These are phyloP conservation scores for Cystobasidium sp. DNA, from an alignment of 1,284 basidiomycete genomes.

Conservation along the genomic window DNA sequence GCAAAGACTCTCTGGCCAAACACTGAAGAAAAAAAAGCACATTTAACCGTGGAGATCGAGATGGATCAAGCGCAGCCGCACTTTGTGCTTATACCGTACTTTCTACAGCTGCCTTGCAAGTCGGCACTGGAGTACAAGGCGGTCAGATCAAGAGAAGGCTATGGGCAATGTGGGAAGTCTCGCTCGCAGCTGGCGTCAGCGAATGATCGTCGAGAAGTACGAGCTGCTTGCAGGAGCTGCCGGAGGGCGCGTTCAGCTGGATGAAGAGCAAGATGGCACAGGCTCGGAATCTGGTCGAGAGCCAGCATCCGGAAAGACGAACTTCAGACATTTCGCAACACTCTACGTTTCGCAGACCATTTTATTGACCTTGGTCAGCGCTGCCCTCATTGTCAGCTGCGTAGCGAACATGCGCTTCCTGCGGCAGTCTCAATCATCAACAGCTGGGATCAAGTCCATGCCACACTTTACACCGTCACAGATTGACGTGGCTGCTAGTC, in stretches of 20 bases:
- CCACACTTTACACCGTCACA: conserved; percentile 32
- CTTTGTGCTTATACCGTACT: no score
- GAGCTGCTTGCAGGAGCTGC: conserved; percentile 9
- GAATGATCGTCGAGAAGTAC: background rate
- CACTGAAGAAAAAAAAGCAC: no score
- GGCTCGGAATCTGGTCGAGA: background rate
- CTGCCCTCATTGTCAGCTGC: conserved; percentile 7
- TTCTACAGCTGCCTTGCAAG: no score
- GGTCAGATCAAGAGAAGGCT: no score
- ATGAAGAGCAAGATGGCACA: background rate
- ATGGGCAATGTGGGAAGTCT: no score
- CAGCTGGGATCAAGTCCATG: conserved; percentile 12
- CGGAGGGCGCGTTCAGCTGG: background rate
- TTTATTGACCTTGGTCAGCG: conserved; percentile 9
- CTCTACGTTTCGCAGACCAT: conserved; percentile 16
- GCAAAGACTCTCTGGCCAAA: no score
- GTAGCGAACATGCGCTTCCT: conserved; percentile 14
- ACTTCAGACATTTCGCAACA: conserved; percentile 2
- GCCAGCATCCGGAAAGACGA: background rate
- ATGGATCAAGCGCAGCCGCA: no score
- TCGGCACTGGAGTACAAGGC: no score
- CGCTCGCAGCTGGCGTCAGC: no score
- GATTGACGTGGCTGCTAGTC: conserved; percentile 20
- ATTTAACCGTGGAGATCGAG: no score
- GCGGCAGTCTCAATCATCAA: conserved; percentile 11